Evolutionary conservation across 305 asterid genomes (phyloP).

Genomic region (Ilex paraguariensis): DNA sequence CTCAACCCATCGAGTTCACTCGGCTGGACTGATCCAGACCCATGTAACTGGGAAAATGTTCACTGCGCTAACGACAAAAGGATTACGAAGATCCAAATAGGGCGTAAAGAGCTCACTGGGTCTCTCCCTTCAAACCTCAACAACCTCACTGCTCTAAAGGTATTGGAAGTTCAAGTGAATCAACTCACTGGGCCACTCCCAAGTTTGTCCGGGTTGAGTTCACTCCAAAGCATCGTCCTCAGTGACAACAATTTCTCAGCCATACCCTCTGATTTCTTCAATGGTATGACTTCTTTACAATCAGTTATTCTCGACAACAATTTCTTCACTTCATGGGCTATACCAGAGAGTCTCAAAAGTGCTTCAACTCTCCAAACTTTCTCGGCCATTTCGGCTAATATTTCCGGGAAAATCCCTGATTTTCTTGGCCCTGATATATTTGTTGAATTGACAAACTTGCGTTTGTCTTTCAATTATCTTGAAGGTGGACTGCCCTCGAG

Average conservation of each 20-base stretch:
- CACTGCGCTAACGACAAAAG: conserved; percentile 39
- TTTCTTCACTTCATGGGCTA: conserved; percentile 50
- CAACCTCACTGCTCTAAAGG: conserved; percentile 36
- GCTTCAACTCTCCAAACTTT: conserved; percentile 38
- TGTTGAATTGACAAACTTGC: conserved; percentile 36
- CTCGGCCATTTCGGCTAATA: conserved; percentile 51
- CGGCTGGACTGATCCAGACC: conserved; percentile 53
- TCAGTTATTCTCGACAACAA: conserved; percentile 54
- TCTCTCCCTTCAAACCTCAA: conserved; percentile 45
- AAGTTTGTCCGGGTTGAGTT: conserved; percentile 51
- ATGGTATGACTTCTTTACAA: conserved; percentile 53
- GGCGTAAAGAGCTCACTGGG: conserved; percentile 41
- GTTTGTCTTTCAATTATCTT: conserved; percentile 48
- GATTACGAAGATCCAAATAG: conserved; percentile 73
- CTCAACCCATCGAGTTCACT: conserved; percentile 45
- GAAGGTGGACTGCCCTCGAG: conserved; percentile 63
- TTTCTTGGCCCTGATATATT: conserved; percentile 44
- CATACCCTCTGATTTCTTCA: conserved; percentile 69
- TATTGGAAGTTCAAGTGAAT: conserved; percentile 54
- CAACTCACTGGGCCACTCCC: conserved; percentile 66
- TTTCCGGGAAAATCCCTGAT: conserved; percentile 59
- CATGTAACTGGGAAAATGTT: conserved; percentile 49
- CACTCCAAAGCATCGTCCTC: conserved; percentile 39
- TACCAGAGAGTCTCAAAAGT: conserved; percentile 43
- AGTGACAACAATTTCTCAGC: conserved; percentile 53